Base-by-base conservation (phyloP, 2,329 filamentous ascomycete species). In the Nigrograna mackinnonii region DNA sequence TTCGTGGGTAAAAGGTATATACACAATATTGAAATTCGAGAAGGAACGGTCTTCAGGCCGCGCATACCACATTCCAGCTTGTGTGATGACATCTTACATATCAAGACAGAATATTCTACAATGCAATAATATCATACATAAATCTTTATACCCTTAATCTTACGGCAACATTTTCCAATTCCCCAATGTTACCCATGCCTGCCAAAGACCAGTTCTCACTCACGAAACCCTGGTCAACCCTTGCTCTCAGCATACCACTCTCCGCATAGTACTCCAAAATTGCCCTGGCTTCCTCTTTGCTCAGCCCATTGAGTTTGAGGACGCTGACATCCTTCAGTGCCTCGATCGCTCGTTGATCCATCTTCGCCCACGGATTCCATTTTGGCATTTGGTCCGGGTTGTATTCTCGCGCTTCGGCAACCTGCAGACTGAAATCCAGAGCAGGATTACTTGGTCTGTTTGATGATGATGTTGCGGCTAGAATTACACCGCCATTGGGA, bases 201-300 rank as follows among this genome's bases (percentile, higher is more conserved):
- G 85, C 83, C 55, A 96, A 65, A 36, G 84, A 84, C 91, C 91
- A 95, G 73, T 89, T 89, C 77, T 95, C 87, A 17, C 79, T 77
- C 24, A 96, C 86, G 49, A 79, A 77, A 50, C 74, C 75, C 61
- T 91, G 84, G 58, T 88, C 85, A 37, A 96, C 78, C 34, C 75
- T 77, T 47, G 80, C 76, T 50, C 87, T 81, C 62, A 95, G 66
- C 64, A 96, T 76, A 11, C 92, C 94, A 67, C 89, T 95, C 24
- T 82, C 83, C 4, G 89, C 91, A 78, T 92, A 97, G 73, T 96
- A 97, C 74, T 96, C 91, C 83, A 97, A 86, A 55, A 95, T 75
- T 1, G 83, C 79, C 46, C 86, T 81, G 9, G 89, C 84, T 71
- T 97, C 92, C 2, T 78, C 71, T 69, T 85, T 88, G 57, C 75